Evolutionary conservation across 768 basidiomycete species (phyloP).

Genomic region (Jaapia argillacea): DNA sequence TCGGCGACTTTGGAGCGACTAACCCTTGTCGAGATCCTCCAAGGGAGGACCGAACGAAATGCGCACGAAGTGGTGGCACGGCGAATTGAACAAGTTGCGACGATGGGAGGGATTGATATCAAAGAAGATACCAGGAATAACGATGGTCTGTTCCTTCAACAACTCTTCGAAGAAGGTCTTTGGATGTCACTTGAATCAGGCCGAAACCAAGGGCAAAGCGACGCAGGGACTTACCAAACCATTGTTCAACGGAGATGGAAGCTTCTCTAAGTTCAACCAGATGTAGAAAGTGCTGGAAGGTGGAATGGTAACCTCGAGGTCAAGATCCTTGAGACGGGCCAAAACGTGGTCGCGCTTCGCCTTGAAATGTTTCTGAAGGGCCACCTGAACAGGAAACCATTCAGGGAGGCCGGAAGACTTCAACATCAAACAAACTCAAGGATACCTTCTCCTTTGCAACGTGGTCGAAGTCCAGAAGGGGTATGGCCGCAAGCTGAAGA

Average conservation of each 20-base stretch:
- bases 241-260: slow-evolving; percentile 79
- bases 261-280: slow-evolving; percentile 78
- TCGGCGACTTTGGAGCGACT: slow-evolving; percentile 5
- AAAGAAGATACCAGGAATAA: slow-evolving; percentile 88
- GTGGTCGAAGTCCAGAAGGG: slow-evolving; percentile 63
- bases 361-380: slow-evolving; percentile 88
- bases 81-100: slow-evolving; percentile 82
- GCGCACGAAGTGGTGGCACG: slow-evolving; percentile 85
- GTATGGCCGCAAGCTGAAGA: slow-evolving; percentile 81
- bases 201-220: neutral
- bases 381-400: slow-evolving; percentile 32
- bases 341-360: slow-evolving; percentile 87
- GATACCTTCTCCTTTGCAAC: slow-evolving; percentile 60
- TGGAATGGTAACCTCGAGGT: slow-evolving; percentile 66
- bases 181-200: neutral
- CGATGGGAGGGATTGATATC: slow-evolving; percentile 76
- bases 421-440: neutral
- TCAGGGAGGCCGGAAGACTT: neutral
- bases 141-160: slow-evolving; percentile 83
- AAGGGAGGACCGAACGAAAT: slow-evolving; percentile 81
- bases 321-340: slow-evolving; percentile 65
- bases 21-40: slow-evolving; percentile 69
- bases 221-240: slow-evolving; percentile 50
- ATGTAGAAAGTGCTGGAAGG: slow-evolving; percentile 88
- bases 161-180: slow-evolving; percentile 92